Base-by-base conservation (phyloP, 352 stramenopile genomes). In the Globisporangium abappressorium region DNA sequence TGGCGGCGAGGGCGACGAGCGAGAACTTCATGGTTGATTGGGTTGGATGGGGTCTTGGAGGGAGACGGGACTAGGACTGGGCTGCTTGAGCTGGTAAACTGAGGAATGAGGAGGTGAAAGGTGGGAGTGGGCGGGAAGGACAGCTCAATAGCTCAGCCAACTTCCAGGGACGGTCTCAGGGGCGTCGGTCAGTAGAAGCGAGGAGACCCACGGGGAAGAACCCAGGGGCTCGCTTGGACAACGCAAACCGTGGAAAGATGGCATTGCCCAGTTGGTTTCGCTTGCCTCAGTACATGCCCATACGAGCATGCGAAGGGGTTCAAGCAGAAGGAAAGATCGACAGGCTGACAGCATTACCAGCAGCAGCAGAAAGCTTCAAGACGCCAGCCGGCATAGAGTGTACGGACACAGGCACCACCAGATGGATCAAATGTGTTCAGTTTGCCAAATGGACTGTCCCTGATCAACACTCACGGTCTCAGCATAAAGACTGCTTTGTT, bases 1-100 rank as follows among this genome's bases (percentile, higher is more conserved):
- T 43, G 24, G 65, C 57, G 36, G 65, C 28, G 36, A 70, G 22
- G 4, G 65, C 15, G 18, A 65, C 26, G 46, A 70, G n/a, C 41
- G 62, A 68, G 62, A 68, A 28, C 55, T 62, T 60, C 62, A 68
- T 68, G 34, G 22, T 55, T 57, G 49, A 12, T 20, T 18, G 14
- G 26, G 15, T 26, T 28, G 0, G 15, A 26, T 22, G 38, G 36
- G 15, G 36, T 43, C 36, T 43, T 43, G 15, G 24, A 7, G n/a
- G 34, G 38, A 30, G 24, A 4, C 15, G 14, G 53, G 30, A 47
- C 2, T 18, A 12, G 5, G 30, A 20, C 8, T 43, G 1, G 20
- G 8, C 6, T 26, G 14, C 51, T 41, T 30, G 41, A 41, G 26
- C 18, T 38, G 20, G 61, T 15, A 53, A 38, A 15, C 59, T 22